A percentile compares a stretch with the other conserved stretches of the same genome.
phyloP scores from a whole-genome alignment of 2,329 filamentous ascomycete genomes.

The Zarea fungicola region DNA sequence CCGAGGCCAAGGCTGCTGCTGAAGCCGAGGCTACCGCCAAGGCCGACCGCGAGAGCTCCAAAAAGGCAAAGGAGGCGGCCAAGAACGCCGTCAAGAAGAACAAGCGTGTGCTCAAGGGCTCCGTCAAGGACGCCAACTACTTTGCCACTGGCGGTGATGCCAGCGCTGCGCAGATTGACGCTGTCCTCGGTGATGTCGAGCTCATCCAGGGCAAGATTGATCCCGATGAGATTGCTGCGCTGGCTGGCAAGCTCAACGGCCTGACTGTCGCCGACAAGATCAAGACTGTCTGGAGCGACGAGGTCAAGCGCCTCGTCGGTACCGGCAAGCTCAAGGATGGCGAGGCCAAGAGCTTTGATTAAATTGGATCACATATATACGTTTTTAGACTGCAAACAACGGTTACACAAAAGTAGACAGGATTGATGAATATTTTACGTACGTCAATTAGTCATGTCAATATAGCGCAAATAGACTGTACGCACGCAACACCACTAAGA shows the following conservation, averaged over 20 bases:
- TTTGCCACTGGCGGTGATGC: slow-evolving; percentile 70
- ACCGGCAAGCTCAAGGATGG: slow-evolving; percentile 83
- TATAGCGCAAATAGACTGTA: neutral
- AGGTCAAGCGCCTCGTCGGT: slow-evolving; percentile 71
- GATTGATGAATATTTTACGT: neutral
- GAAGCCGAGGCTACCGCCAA: slow-evolving; percentile 87
- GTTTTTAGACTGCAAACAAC: neutral
- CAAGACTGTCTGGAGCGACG: slow-evolving; percentile 73
- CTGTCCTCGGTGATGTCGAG: slow-evolving; percentile 80
- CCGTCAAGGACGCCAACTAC: slow-evolving; percentile 98
- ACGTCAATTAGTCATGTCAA: neutral
- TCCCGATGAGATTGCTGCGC: slow-evolving; percentile 77
- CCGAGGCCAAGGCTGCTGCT: slow-evolving; percentile 71
- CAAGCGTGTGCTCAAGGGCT: slow-evolving; percentile 91
- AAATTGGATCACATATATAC: slow-evolving; percentile 14
- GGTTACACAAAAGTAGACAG: slow-evolving; percentile 3
- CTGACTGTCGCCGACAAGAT: slow-evolving; percentile 78
- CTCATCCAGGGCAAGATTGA: slow-evolving; percentile 83
- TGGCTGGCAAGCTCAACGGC: slow-evolving; percentile 75
- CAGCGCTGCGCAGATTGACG: slow-evolving; percentile 72
- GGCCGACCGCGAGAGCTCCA: slow-evolving; percentile 71
- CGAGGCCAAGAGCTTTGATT: slow-evolving; percentile 64
- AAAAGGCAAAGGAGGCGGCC: slow-evolving; percentile 97
- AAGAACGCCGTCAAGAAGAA: slow-evolving; percentile 99
- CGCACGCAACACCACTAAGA: too few relatives aligned